Evolutionary conservation across 768 basidiomycete genomes (phyloP).

Genomic region (Rhodocollybia butyracea): DNA sequence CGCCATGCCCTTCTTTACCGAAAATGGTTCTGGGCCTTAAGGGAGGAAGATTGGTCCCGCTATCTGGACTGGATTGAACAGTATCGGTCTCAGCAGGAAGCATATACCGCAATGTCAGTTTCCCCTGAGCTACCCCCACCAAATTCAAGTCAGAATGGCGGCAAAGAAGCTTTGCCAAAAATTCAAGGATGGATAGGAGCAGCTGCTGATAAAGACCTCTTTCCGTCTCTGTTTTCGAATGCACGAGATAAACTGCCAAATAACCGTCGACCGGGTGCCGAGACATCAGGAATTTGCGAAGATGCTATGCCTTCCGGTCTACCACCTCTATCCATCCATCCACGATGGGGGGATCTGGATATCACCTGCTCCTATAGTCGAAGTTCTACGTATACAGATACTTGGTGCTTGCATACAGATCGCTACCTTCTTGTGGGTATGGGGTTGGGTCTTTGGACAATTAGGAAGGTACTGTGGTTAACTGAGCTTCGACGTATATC

Average conservation of each 20-base stretch:
- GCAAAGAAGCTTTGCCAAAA: not conserved
- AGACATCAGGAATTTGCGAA: not conserved
- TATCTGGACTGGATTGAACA: constrained; percentile 21
- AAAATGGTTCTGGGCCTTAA: constrained; percentile 61
- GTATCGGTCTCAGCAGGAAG: constrained; percentile 2
- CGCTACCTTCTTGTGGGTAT: constrained; percentile 42
- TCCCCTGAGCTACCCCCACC: constrained; percentile 8
- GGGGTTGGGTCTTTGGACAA: constrained; percentile 59
- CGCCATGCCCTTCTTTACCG: constrained; percentile 54
- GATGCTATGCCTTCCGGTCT: constrained; percentile 1
- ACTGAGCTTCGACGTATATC: constrained; percentile 46
- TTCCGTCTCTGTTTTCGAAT: constrained; percentile 16
- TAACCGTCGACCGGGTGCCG: constrained; percentile 18
- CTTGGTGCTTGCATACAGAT: constrained; percentile 54
- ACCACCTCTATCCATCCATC: constrained; percentile 44
- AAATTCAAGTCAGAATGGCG: not conserved
- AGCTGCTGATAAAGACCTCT: too few relatives aligned
- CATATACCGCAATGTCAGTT: constrained; percentile 7
- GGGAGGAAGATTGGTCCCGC: constrained; percentile 49
- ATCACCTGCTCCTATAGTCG: not conserved
- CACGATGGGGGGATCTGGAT: constrained; percentile 55
- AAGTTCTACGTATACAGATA: constrained; percentile 48
- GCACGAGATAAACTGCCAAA: constrained; percentile 15
- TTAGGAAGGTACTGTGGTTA: constrained; percentile 63
- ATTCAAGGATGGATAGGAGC: not conserved